Evolutionary conservation across 495 filamentous ascomycete genomes (phyloP).

Genomic region (Clavariopsis aquatica): DNA sequence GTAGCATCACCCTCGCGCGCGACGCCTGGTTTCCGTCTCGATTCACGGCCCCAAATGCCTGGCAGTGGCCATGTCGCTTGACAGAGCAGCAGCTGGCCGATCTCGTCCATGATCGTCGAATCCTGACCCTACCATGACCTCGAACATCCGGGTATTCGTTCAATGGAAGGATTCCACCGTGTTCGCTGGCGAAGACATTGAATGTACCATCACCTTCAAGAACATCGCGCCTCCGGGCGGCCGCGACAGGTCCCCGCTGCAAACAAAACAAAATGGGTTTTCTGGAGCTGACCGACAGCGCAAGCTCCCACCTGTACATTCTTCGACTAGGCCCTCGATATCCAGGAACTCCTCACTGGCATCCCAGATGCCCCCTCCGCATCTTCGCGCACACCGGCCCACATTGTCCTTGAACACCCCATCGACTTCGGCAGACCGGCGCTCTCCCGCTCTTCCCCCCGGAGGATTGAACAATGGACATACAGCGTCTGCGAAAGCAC

Average conservation of each 20-base stretch:
- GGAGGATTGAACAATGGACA: constrained; percentile 27
- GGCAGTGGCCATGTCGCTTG: constrained; percentile 22
- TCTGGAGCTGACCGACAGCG: constrained; percentile 48
- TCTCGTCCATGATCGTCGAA: constrained; percentile 19
- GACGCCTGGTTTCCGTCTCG: background rate
- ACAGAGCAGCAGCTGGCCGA: constrained; percentile 13
- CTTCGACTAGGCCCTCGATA: constrained; percentile 34
- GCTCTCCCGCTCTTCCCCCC: constrained; percentile 25
- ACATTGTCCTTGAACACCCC: constrained; percentile 61
- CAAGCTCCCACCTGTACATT: constrained; percentile 47
- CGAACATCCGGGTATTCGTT: constrained; percentile 89
- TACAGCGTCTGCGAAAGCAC: constrained; percentile 49
- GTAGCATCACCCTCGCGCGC: background rate
- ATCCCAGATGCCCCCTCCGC: constrained; percentile 37
- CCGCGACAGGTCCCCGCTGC: constrained; percentile 46
- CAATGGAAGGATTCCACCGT: constrained; percentile 88
- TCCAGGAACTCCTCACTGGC: constrained; percentile 37
- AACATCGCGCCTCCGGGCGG: constrained; percentile 64
- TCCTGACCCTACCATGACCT: constrained; percentile 33
- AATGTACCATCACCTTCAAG: constrained; percentile 94
- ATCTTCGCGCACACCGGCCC: constrained; percentile 57
- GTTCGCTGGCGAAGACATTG: constrained; percentile 91
- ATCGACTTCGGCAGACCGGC: constrained; percentile 37
- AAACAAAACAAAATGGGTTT: constrained; percentile 45
- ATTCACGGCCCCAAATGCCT: background rate